A percentile compares a stretch with the other conserved stretches of the same genome.
Conservation (phyloP, 495 filamentous ascomycete species). For the Penicillium cataractarum region DNA sequence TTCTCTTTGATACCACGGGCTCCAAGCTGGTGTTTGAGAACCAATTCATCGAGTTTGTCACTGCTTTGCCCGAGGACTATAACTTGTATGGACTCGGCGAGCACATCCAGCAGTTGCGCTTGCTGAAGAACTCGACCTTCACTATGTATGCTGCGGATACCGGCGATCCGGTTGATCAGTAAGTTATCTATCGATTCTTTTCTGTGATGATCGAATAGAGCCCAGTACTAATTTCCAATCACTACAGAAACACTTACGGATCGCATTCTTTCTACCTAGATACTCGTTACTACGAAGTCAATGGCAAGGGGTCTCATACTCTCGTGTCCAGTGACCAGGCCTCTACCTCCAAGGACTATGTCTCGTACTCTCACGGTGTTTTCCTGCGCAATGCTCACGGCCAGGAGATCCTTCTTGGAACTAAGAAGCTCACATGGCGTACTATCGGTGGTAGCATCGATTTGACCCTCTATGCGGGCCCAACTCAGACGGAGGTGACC, state of each 20-base stretch:
- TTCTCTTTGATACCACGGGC: constrained; percentile 59
- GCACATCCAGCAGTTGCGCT: constrained; percentile 59
- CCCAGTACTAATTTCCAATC: constrained; percentile 2
- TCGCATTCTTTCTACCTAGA: constrained; percentile 66
- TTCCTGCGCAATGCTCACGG: constrained; percentile 70
- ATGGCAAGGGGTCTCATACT: constrained; percentile 53
- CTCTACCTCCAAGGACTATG: constrained; percentile 58
- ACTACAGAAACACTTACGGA: constrained; percentile 59
- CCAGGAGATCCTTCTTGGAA: constrained; percentile 70
- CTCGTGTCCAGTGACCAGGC: constrained; percentile 59
- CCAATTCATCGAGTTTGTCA: constrained; percentile 67
- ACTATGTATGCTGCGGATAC: constrained; percentile 75
- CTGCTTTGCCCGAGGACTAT: constrained; percentile 59
- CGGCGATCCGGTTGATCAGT: constrained; percentile 61
- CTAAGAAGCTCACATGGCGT: constrained; percentile 75
- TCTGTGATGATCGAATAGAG: not conserved
- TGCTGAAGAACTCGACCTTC: constrained; percentile 61
- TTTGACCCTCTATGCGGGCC: constrained; percentile 65
- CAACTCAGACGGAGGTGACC: constrained; percentile 58
- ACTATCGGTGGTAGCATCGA: constrained; percentile 66
- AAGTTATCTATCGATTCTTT: constrained; percentile 14
- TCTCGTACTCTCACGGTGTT: constrained; percentile 63
- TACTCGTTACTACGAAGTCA: constrained; percentile 64
- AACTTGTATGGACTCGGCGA: constrained; percentile 69
- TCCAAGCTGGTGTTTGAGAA: constrained; percentile 63